phyloP scores from a whole-genome alignment of 768 basidiomycete species.

The Lyophyllum shimeji region DNA sequence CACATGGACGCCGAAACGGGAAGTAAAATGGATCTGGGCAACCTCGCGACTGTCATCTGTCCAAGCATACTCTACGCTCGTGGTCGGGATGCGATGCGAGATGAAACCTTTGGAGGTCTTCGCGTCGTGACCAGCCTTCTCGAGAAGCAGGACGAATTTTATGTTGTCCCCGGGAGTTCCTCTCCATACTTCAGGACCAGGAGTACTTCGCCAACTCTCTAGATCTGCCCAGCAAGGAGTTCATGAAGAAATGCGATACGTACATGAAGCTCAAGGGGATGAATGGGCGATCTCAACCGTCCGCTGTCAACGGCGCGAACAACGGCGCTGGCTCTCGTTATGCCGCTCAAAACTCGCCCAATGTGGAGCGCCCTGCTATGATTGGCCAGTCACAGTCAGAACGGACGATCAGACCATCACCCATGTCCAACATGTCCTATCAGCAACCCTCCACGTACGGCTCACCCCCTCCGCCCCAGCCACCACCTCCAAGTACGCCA shows the following conservation, averaged over 20 bases:
- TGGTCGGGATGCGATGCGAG: slow-evolving; percentile 80
- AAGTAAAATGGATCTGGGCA: slow-evolving; percentile 96
- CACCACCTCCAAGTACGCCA: slow-evolving; percentile 17
- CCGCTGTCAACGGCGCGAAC: slow-evolving; percentile 33
- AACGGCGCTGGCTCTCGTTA: slow-evolving; percentile 42
- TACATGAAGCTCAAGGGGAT: slow-evolving; percentile 73
- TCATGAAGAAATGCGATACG: slow-evolving; percentile 93
- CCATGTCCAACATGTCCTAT: slow-evolving; percentile 41
- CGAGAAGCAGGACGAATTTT: slow-evolving; percentile 94
- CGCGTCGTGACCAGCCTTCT: slow-evolving; percentile 82
- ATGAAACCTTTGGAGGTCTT: slow-evolving; percentile 92
- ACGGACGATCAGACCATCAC: slow-evolving; percentile 39
- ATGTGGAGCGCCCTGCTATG: slow-evolving; percentile 47
- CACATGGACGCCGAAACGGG: slow-evolving; percentile 97
- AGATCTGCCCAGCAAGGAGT: slow-evolving; percentile 92
- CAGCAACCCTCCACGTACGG: slow-evolving; percentile 28
- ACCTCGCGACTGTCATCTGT: slow-evolving; percentile 95
- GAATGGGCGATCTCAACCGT: slow-evolving; percentile 52
- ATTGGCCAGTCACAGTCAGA: slow-evolving; percentile 40
- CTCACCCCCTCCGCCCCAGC: slow-evolving; percentile 46
- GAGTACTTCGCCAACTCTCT: slow-evolving; percentile 87
- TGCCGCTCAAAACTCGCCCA: slow-evolving; percentile 34
- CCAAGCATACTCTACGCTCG: slow-evolving; percentile 96
- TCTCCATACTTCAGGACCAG: slow-evolving; percentile 84
- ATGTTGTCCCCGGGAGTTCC: slow-evolving; percentile 92